Evolutionary conservation across 1,139 yeast species (phyloP), one percentile per base, ranked within the genome.

Genomic region (Candida neerlandica): DNA sequence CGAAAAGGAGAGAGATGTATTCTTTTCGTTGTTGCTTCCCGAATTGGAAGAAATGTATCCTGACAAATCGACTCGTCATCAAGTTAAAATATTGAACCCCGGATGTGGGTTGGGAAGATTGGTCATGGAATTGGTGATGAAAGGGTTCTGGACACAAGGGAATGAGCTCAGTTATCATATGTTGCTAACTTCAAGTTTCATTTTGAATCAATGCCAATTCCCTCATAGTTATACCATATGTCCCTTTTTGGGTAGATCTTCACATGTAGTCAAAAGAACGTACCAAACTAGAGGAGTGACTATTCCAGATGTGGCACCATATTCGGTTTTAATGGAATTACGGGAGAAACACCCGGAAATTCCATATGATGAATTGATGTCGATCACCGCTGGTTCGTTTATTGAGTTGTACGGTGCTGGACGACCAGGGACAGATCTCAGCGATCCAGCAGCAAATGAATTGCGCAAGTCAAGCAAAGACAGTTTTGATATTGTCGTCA

Each of bases 51-150:
- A 43, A 1, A 46, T 68, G 29, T 82, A 64, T 55, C 86, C 87
- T 0, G 70, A 66, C 16, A 64, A 47, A n/a, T 58, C 59, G 1
- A 51, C 63, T 0, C 62, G 88, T 35, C 73, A 67, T 18, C 47
- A 69, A 12, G 58, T 80, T 2, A 73, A 75, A 42, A 74, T 89
- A 0, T 70, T 90, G 32, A 84, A 85, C 1, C 96, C 97, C 0
- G 97, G 97, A 0, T 84, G 90, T 53, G 97, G 97, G 0, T 70
- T 89, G 16, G 97, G 95, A 0, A 65, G 96, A 48, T 65, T 89
- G 51, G 87, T 89, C n/a, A 77, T 81, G 49, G 96, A 90, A 45
- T 68, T 89, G 46, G 89, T 89, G 1, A 66, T 64, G 29, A 59
- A 75, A 48, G 96, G 96, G 1, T 89, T 85, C 63, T 68, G 77